These are phyloP conservation scores for Pseudogymnoascus sp. DNA, from an alignment of 2,329 filamentous ascomycete species.

Conservation along the genomic window DNA sequence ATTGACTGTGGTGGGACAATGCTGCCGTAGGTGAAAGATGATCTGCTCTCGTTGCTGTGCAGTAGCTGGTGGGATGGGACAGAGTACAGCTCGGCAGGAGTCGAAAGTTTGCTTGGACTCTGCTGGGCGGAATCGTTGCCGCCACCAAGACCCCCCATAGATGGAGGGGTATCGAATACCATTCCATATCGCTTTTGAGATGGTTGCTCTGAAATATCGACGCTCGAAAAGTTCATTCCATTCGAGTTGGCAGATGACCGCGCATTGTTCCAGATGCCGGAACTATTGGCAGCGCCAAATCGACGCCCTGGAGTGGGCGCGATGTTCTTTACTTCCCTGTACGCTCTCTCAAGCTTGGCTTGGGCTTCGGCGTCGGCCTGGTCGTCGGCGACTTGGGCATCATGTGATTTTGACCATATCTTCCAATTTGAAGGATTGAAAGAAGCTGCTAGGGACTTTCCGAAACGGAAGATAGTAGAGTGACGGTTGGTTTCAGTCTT, in stretches of 20 bases:
- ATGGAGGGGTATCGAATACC: not conserved
- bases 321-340: constrained; percentile 45
- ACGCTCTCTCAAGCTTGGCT: constrained; percentile 41
- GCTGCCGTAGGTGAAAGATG: not conserved
- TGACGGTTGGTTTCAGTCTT: constrained; percentile 29
- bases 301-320: constrained; percentile 32
- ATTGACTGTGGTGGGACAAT: not conserved
- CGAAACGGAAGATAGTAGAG: constrained; percentile 47
- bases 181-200: not conserved
- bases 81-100: not conserved
- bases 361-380: constrained; percentile 36
- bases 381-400: constrained; percentile 35
- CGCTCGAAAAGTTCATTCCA: not conserved
- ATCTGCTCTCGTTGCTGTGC: not conserved
- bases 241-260: not conserved
- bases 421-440: constrained; percentile 49
- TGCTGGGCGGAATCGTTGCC: not conserved
- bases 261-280: not conserved
- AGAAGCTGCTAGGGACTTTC: constrained; percentile 44
- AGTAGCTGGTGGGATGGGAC: not conserved
- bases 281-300: not conserved
- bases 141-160: not conserved
- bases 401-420: constrained; percentile 28
- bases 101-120: not conserved
- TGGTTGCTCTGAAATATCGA: not conserved